Base-by-base conservation (phyloP, 1,284 basidiomycete genomes). In the Puccinia novopanici region DNA sequence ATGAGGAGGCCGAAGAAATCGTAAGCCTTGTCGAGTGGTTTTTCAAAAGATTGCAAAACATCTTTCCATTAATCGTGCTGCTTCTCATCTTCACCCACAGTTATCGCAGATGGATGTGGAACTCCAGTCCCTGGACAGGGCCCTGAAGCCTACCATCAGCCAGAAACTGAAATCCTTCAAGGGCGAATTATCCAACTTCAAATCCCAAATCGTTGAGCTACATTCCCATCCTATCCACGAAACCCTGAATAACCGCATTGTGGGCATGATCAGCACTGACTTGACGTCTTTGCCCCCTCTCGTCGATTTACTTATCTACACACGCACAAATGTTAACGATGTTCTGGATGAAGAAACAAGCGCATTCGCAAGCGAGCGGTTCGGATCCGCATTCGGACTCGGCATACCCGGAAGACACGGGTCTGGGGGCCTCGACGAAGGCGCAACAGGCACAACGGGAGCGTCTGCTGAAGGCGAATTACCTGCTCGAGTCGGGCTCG, bases 31-130 rank as follows among this genome's bases (percentile, higher is more conserved):
- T n/a, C n/a, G n/a, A n/a, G n/a, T n/a, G n/a, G n/a, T n/a, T n/a
- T n/a, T n/a, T n/a, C n/a, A n/a, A n/a, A n/a, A n/a, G n/a, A n/a
- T n/a, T n/a, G n/a, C n/a, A n/a, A n/a, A n/a, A n/a, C n/a, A n/a
- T n/a, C n/a, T n/a, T n/a, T n/a, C n/a, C n/a, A n/a, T n/a, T n/a
- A n/a, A n/a, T n/a, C n/a, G n/a, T n/a, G n/a, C n/a, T n/a, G n/a
- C n/a, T n/a, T n/a, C n/a, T n/a, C n/a, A n/a, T n/a, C n/a, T n/a
- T n/a, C n/a, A n/a, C n/a, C n/a, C n/a, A n/a, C n/a, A n/a, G n/a
- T n/a, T n/a, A n/a, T n/a, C n/a, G n/a, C n/a, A n/a, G 45, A 98
- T 99, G 96, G 95, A 98, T 87, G 92, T 99, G 82, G 97, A 99
- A 87, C 91, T 97, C 24, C 94, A 95, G 84, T 92, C 93, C 17